Conservation (phyloP, 2,329 filamentous ascomycete species). For the Fusarium annulatum region DNA sequence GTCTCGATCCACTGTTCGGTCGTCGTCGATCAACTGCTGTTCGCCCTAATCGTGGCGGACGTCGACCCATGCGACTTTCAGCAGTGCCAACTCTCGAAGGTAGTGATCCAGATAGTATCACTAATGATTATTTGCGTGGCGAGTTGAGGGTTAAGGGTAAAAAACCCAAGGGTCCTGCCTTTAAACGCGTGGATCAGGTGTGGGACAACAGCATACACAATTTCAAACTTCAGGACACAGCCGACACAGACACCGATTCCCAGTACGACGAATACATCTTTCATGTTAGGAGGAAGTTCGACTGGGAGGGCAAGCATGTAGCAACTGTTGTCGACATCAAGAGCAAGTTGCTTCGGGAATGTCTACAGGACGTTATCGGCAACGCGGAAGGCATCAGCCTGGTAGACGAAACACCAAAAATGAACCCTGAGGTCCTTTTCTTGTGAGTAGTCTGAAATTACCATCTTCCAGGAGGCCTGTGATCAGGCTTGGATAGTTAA, state of each 20-base stretch:
- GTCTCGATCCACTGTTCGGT: neutral
- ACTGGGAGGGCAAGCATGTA: constrained; percentile 84
- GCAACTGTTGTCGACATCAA: constrained; percentile 83
- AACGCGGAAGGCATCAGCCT: constrained; percentile 70
- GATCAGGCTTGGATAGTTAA: neutral
- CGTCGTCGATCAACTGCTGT: neutral
- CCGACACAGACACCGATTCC: constrained; percentile 56
- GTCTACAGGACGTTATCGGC: constrained; percentile 56
- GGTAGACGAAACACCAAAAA: constrained; percentile 80
- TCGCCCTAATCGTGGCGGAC: neutral
- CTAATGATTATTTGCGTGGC: constrained; percentile 9
- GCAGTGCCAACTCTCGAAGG: neutral
- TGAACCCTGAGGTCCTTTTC: constrained; percentile 78
- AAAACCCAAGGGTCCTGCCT: constrained; percentile 49
- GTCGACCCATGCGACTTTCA: neutral
- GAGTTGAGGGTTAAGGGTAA: constrained; percentile 37
- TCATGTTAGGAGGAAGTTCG: constrained; percentile 83
- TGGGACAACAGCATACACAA: constrained; percentile 64
- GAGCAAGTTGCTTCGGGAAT: constrained; percentile 80
- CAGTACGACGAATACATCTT: constrained; percentile 85
- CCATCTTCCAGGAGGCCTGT: neutral
- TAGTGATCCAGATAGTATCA: neutral
- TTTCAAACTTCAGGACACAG: constrained; percentile 66
- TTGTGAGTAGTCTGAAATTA: constrained; percentile 55
- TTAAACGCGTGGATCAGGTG: constrained; percentile 65